These are phyloP conservation scores for Backusella luteola DNA, from an alignment of 192 early-diverging fungal genomes.

Conservation along the genomic window DNA sequence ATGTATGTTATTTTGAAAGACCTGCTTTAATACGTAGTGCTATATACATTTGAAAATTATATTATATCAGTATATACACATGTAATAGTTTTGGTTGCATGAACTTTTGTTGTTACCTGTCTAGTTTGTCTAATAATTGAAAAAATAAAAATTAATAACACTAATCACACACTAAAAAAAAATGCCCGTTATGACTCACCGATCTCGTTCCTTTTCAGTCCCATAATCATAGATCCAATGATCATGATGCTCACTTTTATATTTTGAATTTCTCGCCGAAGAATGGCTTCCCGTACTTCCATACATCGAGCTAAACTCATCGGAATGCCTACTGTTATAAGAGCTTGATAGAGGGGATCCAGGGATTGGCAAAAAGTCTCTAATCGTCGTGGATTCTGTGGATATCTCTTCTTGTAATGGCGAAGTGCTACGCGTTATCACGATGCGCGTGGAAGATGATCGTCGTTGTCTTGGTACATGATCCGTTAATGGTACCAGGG, in stretches of 20 bases:
- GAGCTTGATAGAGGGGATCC: constrained; percentile 2
- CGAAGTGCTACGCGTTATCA: neutral
- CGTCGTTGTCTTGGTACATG: neutral
- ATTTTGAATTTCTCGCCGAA: neutral
- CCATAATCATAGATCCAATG: constrained; percentile 15
- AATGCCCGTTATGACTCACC: constrained; percentile 1
- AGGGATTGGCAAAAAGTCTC: neutral
- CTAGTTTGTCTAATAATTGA: constrained; percentile 14
- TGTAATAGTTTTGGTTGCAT: neutral
- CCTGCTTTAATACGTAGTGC: constrained; percentile 31
- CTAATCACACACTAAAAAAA: neutral
- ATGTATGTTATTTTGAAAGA: constrained; percentile 24
- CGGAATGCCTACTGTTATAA: neutral
- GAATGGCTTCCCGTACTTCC: neutral
- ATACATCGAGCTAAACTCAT: neutral
- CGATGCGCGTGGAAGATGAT: neutral
- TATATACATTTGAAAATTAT: neutral
- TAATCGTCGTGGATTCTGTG: neutral
- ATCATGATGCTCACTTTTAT: neutral
- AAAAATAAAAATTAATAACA: neutral
- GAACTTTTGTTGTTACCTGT: constrained; percentile 7
- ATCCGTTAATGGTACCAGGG: neutral
- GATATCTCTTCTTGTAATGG: neutral
- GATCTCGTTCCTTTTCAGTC: constrained; percentile 12
- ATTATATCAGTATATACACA: neutral